These are phyloP conservation scores for Gliomastix tumulicola DNA, from an alignment of 2,329 filamentous ascomycete species.

Conservation along the genomic window DNA sequence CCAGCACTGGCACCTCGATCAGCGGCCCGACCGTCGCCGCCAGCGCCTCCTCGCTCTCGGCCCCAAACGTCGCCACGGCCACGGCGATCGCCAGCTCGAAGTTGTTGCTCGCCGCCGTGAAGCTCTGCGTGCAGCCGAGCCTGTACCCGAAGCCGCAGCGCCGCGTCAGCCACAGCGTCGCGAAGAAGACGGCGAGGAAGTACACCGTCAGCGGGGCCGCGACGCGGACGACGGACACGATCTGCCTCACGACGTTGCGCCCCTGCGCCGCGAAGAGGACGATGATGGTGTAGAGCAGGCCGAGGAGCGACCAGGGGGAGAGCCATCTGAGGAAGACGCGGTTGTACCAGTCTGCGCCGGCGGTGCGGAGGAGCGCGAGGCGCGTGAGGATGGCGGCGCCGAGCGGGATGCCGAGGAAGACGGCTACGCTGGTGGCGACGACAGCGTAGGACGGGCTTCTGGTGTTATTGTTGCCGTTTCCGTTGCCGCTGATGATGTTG, in stretches of 20 bases:
- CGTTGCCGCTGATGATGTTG: constrained; percentile 55
- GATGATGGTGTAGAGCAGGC: constrained; percentile 79
- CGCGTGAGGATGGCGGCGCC: constrained; percentile 74
- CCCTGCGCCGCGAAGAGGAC: constrained; percentile 83
- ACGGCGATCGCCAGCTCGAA: constrained; percentile 91
- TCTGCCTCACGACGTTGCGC: constrained; percentile 68
- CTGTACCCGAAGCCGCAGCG: constrained; percentile 70
- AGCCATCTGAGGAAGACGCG: constrained; percentile 61
- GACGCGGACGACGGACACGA: constrained; percentile 75
- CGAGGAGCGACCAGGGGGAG: constrained; percentile 71
- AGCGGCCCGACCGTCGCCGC: constrained; percentile 79
- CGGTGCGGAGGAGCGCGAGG: constrained; percentile 46
- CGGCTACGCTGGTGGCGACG: constrained; percentile 73
- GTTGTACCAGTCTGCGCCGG: constrained; percentile 58
- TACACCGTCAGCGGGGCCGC: constrained; percentile 77
- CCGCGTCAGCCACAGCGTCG: constrained; percentile 55
- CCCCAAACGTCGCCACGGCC: constrained; percentile 72
- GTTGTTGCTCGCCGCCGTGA: constrained; percentile 87
- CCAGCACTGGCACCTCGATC: constrained; percentile 77
- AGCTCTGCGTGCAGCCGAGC: constrained; percentile 69
- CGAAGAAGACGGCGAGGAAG: constrained; percentile 67
- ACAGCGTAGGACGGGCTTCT: constrained; percentile 48
- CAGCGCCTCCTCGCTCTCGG: constrained; percentile 71
- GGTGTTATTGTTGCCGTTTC: constrained; percentile 22
- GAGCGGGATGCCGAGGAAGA: constrained; percentile 80